Evolutionary conservation across 768 basidiomycete species (phyloP).

Genomic region (Boletus edulis): DNA sequence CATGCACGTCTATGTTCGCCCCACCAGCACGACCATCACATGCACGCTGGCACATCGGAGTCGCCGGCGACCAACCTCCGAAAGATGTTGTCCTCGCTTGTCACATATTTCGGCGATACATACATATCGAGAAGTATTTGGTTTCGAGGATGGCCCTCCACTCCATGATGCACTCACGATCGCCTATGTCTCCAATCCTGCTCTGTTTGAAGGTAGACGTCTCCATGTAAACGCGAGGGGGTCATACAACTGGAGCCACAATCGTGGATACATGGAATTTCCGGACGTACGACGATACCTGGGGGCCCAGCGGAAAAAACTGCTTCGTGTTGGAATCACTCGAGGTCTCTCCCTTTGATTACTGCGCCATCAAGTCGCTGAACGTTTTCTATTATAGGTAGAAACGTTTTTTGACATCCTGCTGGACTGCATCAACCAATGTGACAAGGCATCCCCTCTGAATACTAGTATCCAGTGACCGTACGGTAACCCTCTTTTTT

Average conservation of each 20-base stretch:
- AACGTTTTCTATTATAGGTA: constrained; percentile 40
- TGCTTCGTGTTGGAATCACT: constrained; percentile 67
- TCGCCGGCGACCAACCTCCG: constrained; percentile 49
- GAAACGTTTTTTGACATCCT: constrained; percentile 63
- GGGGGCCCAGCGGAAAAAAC: constrained; percentile 75
- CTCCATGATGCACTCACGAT: constrained; percentile 85
- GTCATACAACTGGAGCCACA: constrained; percentile 71
- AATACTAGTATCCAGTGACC: constrained; percentile 32
- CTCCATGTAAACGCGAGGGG: constrained; percentile 66
- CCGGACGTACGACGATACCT: constrained; percentile 54
- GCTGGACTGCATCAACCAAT: constrained; percentile 53
- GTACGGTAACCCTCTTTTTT: neutral
- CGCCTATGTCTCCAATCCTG: constrained; percentile 66
- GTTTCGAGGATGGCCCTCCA: constrained; percentile 84
- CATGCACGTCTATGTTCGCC: constrained; percentile 55
- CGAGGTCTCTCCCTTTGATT: constrained; percentile 44
- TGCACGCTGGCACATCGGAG: neutral
- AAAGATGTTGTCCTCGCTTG: constrained; percentile 69
- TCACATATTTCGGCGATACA: constrained; percentile 75
- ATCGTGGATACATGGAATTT: constrained; percentile 78
- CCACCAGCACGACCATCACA: constrained; percentile 24
- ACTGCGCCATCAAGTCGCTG: neutral
- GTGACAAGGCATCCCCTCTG: constrained; percentile 60
- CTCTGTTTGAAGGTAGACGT: constrained; percentile 57
- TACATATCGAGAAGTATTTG: constrained; percentile 69